Evolutionary conservation across 2,329 filamentous ascomycete genomes (phyloP).

Genomic region (Dactylellina drechsleri): DNA sequence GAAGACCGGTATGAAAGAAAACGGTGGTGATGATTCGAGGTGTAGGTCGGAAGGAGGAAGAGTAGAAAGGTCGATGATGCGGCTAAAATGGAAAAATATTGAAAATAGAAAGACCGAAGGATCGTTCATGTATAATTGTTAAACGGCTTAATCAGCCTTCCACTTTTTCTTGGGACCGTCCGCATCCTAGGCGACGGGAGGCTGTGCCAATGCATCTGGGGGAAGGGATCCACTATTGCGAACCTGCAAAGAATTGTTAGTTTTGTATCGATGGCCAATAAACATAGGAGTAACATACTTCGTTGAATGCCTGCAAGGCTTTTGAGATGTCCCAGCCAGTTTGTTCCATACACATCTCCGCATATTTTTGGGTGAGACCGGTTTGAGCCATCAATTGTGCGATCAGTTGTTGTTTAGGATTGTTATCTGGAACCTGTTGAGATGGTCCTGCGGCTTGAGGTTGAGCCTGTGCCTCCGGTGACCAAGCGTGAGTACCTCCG

Average conservation of each 20-base stretch:
- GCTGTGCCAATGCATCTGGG: slow-evolving; percentile 32
- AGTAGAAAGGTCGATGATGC: neutral
- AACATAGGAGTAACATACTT: slow-evolving; percentile 20
- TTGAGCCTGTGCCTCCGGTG: slow-evolving; percentile 61
- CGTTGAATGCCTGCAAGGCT: slow-evolving; percentile 75
- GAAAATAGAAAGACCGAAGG: neutral
- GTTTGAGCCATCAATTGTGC: slow-evolving; percentile 80
- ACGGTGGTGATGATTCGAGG: neutral
- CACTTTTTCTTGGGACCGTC: neutral
- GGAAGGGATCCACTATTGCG: slow-evolving; percentile 27
- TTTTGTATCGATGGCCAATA: neutral
- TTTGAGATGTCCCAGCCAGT: slow-evolving; percentile 82
- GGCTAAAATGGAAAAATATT: neutral
- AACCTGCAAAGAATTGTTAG: slow-evolving; percentile 21
- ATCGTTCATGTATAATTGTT: neutral
- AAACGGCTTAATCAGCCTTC: neutral
- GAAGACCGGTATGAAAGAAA: neutral
- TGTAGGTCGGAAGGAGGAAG: neutral
- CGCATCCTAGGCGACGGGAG: slow-evolving; percentile 32
- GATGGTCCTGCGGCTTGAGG: slow-evolving; percentile 23
- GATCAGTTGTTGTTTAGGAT: slow-evolving; percentile 74
- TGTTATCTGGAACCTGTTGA: slow-evolving; percentile 52
- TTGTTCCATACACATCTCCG: slow-evolving; percentile 81
- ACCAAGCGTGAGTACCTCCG: slow-evolving; percentile 68
- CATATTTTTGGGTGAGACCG: slow-evolving; percentile 80